Conservation (phyloP, 805 yeast species). For the Lachancea sp. region DNA sequence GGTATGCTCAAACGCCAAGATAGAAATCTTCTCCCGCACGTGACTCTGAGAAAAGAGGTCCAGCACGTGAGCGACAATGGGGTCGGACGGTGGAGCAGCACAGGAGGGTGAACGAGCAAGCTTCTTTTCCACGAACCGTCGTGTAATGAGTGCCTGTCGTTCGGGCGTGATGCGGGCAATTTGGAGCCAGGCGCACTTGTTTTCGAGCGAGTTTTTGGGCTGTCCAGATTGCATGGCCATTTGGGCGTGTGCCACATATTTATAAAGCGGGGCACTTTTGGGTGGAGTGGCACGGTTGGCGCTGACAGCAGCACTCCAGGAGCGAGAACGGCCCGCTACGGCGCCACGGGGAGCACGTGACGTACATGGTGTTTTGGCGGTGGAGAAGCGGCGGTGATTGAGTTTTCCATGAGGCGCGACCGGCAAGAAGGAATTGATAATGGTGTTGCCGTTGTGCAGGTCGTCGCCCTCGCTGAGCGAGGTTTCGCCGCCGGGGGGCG, state of each 20-base stretch:
- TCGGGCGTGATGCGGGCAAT: slow-evolving; percentile 6
- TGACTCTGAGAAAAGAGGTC: slow-evolving; percentile 5
- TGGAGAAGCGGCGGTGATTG: no score
- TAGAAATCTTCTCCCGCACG: slow-evolving; percentile 6
- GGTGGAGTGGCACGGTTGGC: neutral
- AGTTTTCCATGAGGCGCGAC: no score
- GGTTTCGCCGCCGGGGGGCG: neutral
- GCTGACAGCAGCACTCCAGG: slow-evolving; percentile 6
- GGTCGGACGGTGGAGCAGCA: neutral
- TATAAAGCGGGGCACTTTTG: slow-evolving; percentile 3
- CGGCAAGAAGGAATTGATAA: neutral
- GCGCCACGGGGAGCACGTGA: no score
- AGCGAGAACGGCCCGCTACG: slow-evolving; percentile 3
- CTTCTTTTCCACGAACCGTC: slow-evolving; percentile 2
- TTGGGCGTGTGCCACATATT: slow-evolving; percentile 11
- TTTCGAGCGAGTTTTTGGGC: slow-evolving; percentile 6
- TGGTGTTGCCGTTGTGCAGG: neutral
- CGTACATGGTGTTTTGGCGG: no score
- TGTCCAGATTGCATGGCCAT: slow-evolving; percentile 10
- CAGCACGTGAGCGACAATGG: slow-evolving; percentile 4
- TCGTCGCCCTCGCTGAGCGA: neutral
- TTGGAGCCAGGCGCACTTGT: slow-evolving; percentile 6
- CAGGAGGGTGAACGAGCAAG: neutral
- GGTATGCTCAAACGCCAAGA: slow-evolving; percentile 7
- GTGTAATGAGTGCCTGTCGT: slow-evolving; percentile 2